A percentile compares a stretch with the other conserved stretches of the same genome.
phyloP scores from a whole-genome alignment of 2,329 filamentous ascomycete species.

The Kalaharituber pfeilii region DNA sequence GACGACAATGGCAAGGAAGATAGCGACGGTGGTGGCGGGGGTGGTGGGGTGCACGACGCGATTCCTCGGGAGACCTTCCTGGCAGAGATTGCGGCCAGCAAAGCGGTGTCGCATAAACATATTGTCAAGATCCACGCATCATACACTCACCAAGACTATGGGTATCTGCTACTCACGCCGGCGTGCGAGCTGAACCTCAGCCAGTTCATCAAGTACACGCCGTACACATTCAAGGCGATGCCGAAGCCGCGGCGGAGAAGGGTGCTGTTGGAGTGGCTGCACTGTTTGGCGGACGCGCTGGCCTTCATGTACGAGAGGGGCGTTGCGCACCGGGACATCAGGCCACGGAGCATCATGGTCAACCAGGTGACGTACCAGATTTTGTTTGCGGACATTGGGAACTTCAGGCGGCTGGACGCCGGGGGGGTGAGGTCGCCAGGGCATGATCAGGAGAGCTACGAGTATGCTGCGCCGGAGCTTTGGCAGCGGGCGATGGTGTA shows the following conservation, averaged over 20 bases:
- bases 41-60: slow-evolving; percentile 30
- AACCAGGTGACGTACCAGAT: slow-evolving; percentile 44
- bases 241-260: slow-evolving; percentile 42
- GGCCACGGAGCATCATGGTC: slow-evolving; percentile 52
- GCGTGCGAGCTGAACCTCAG: slow-evolving; percentile 49
- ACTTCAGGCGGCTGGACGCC: slow-evolving; percentile 16
- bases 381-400: slow-evolving; percentile 44
- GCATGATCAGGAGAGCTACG: slow-evolving; percentile 52
- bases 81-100: slow-evolving; percentile 42
- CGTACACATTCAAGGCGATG: slow-evolving; percentile 44
- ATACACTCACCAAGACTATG: slow-evolving; percentile 45
- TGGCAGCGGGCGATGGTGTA: slow-evolving; percentile 26
- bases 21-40: slow-evolving; percentile 24
- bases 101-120: slow-evolving; percentile 46
- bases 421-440: slow-evolving; percentile 32
- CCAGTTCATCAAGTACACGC: slow-evolving; percentile 47
- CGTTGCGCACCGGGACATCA: slow-evolving; percentile 49
- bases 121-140: slow-evolving; percentile 54
- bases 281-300: slow-evolving; percentile 52
- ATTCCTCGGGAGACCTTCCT: slow-evolving; percentile 40
- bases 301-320: slow-evolving; percentile 49
- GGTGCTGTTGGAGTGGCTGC: slow-evolving; percentile 54
- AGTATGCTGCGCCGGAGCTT: slow-evolving; percentile 55
- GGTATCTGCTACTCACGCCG: slow-evolving; percentile 50
- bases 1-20: slow-evolving; percentile 21